Conservation (phyloP, 2,329 filamentous ascomycete genomes). For the Colletotrichum liriopes region DNA sequence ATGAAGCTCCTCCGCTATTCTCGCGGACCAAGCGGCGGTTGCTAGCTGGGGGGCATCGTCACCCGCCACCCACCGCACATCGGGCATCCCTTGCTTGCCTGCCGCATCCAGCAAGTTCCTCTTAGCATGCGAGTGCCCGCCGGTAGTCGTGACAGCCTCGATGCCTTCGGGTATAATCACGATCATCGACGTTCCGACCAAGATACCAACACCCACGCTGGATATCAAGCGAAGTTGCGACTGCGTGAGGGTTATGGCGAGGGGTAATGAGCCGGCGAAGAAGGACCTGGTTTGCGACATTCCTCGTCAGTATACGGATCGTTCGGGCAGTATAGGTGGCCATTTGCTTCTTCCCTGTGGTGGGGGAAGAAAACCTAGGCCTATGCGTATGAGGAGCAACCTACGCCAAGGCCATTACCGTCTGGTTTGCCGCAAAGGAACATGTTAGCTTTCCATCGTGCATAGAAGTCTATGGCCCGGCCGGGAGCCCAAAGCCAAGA, state of each 20-base stretch:
- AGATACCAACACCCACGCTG: constrained; percentile 91
- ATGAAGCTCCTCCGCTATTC: constrained; percentile 4
- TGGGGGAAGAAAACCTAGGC: neutral
- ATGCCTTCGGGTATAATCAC: constrained; percentile 98
- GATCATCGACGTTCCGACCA: constrained; percentile 95
- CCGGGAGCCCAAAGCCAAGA: constrained; percentile 35
- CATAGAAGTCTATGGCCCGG: constrained; percentile 2
- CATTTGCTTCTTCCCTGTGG: constrained; percentile 12
- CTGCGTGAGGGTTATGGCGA: constrained; percentile 89
- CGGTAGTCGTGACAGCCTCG: constrained; percentile 83
- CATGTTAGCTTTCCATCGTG: constrained; percentile 28
- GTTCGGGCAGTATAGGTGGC: constrained; percentile 3
- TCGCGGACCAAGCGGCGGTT: neutral
- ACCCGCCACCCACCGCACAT: constrained; percentile 28
- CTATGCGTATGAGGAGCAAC: constrained; percentile 48
- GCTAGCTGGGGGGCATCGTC: constrained; percentile 23
- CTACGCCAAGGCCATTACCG: constrained; percentile 74
- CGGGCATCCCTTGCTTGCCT: constrained; percentile 12
- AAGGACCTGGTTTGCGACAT: constrained; percentile 78
- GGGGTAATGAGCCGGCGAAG: constrained; percentile 89
- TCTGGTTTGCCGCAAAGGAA: constrained; percentile 50
- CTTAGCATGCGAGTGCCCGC: constrained; percentile 48
- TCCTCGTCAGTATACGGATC: constrained; percentile 31
- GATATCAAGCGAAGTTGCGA: constrained; percentile 92
- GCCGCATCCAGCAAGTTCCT: constrained; percentile 17